These are phyloP conservation scores for Geotrichum fermentans DNA, from an alignment of 1,139 yeast species.

Conservation along the genomic window DNA sequence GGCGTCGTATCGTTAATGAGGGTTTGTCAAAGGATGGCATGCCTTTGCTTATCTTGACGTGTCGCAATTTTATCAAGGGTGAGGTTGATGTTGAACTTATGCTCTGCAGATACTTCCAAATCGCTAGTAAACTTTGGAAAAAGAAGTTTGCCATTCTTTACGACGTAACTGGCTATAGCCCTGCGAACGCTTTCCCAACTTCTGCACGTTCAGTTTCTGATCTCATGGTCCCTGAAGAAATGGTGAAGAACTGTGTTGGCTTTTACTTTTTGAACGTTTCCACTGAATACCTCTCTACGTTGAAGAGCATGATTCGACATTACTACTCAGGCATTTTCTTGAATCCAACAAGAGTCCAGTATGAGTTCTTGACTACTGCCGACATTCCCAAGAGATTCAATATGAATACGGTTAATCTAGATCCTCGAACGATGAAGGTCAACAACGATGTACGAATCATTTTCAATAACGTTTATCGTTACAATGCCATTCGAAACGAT, in stretches of 20 bases:
- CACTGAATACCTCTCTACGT: conserved; percentile 39
- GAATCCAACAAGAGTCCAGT: conserved; percentile 29
- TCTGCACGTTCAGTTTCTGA: conserved; percentile 27
- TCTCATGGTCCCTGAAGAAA: conserved; percentile 43
- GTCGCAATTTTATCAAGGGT: conserved; percentile 42
- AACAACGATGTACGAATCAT: conserved; percentile 28
- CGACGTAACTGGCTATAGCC: conserved; percentile 63
- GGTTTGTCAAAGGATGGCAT: conserved; percentile 68
- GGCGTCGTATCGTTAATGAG: conserved; percentile 53
- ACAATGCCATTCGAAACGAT: conserved; percentile 17
- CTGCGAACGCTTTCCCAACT: conserved; percentile 37
- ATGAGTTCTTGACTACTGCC: conserved; percentile 28
- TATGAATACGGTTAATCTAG: conserved; percentile 27
- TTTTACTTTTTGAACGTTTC: conserved; percentile 62
- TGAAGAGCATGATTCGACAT: conserved; percentile 30
- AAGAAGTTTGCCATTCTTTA: conserved; percentile 57
- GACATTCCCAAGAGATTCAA: conserved; percentile 27
- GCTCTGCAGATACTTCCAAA: conserved; percentile 60
- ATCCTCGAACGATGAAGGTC: conserved; percentile 25
- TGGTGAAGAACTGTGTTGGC: conserved; percentile 52
- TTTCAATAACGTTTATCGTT: conserved; percentile 22
- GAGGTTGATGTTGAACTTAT: conserved; percentile 53
- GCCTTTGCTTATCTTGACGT: conserved; percentile 59
- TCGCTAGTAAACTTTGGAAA: conserved; percentile 71
- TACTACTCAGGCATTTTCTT: conserved; percentile 26